Evolutionary conservation across 345 rosid genomes (phyloP), one percentile per base, ranked within the genome.

Genomic region (Eucalyptus virginea): DNA sequence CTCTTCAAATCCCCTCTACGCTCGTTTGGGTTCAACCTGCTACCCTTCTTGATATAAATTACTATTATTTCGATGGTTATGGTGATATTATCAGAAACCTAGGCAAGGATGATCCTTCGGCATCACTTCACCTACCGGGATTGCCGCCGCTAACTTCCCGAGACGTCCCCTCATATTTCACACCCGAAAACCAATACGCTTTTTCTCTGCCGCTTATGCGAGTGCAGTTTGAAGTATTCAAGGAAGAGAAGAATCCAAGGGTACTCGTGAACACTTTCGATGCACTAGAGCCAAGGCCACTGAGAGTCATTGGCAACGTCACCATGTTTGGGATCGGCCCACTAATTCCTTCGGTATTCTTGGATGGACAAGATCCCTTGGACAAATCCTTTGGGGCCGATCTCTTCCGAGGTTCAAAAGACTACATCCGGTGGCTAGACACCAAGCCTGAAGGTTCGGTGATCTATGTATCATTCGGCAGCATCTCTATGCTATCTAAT

Each of bases 1-100:
- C 81, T 21, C 87, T 91, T 48, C 62, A 91, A 62, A 89, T 95
- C 32, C 96, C 96, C 1, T 58, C 93, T 0, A 90, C 94, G 0
- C 90, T 94, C 5, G 91, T 96, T 5, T 97, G 99, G 97, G 91
- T 89, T 42, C 98, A 97, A 34, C 94, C 98, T 1, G 95, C 99
- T 2, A 91, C 94, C 2, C 95, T 95, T 11, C 89, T 97, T 2
- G 94, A 90, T 88, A 89, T 95, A 86, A 95, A 95, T 88, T 92
- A 95, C 90, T 92, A 94, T 88, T 93, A 93, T 92, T 93, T 96
- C 87, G 85, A 93, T 62, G 93, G 94, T 9, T 94, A 92, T 8
- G 89, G 23, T 5, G 93, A 93, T 23, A n/a, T 40, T 14, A 92
- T 95, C 44, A 52, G 42, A 18, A 72, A 72, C 13, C 81, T 72